Conservation (phyloP, 1,284 basidiomycete genomes). For the Puccinia horiana region DNA sequence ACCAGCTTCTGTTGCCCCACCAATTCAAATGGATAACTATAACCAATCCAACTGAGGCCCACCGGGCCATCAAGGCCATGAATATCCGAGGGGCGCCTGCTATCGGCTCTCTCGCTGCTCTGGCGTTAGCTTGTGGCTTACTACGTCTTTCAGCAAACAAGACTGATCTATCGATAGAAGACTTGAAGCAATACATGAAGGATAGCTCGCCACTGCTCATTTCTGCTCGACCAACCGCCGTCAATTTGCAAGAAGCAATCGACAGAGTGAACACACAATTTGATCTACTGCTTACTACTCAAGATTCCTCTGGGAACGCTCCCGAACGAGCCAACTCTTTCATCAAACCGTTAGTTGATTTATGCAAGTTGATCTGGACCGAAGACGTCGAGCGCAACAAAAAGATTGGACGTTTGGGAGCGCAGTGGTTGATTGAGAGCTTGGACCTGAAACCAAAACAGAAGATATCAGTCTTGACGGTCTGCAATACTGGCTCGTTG, state of each 20-base stretch:
- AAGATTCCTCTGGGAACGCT: background rate
- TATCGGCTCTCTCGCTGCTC: conserved; percentile 84
- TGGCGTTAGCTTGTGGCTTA: conserved; percentile 70
- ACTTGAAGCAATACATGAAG: conserved; percentile 5
- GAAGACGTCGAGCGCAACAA: conserved; percentile 83
- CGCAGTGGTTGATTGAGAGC: conserved; percentile 74
- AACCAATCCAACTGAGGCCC: conserved; percentile 73
- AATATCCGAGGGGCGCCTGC: conserved; percentile 86
- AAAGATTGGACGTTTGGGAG: conserved; percentile 76
- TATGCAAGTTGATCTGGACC: conserved; percentile 66
- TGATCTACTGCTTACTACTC: background rate
- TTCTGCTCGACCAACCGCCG: conserved; percentile 86
- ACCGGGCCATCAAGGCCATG: conserved; percentile 89
- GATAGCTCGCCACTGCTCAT: conserved; percentile 62
- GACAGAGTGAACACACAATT: conserved; percentile 64
- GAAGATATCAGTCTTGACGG: conserved; percentile 76
- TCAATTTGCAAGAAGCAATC: conserved; percentile 82
- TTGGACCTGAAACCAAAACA: conserved; percentile 62
- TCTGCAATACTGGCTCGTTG: conserved; percentile 92
- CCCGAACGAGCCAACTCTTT: conserved; percentile 54
- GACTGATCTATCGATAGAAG: background rate
- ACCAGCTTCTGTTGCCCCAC: conserved; percentile 62
- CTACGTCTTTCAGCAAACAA: conserved; percentile 50
- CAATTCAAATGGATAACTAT: conserved; percentile 73
- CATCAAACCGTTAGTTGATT: conserved; percentile 63